Base-by-base conservation (phyloP, 805 yeast species). In the Ogataea salicorniae region DNA sequence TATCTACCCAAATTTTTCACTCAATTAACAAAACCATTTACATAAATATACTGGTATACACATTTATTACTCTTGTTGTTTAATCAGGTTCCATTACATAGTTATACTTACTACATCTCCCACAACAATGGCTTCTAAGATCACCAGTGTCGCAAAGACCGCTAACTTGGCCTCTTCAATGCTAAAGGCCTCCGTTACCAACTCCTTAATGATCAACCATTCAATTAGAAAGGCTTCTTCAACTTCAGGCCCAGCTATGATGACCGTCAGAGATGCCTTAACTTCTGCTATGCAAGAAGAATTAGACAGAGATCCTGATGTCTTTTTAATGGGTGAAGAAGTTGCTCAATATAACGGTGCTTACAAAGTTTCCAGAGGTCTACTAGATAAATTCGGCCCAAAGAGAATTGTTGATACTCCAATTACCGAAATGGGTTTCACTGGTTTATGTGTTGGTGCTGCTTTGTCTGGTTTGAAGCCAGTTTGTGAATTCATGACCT, bases 301-400 rank as follows among this genome's bases (percentile, higher is more conserved):
- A 74, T 78, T 94, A 76, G 98, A 92, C 75, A 80, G 92, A 59
- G 97, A 94, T 68, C 94, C 89, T 57, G 84, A 80, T 58, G 98
- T 94, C 40, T 94, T 89, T 77, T 71, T 94, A 60, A 87, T 94
- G 80, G 99, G 99, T 71, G 99, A 94, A 76, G 99, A 94, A 73
- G 99, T 94, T 56, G 99, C 96, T 40, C 98, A 92, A 71, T 94
- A 94, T 75, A 91, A 94, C 68, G 99, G 99, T 76, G 99, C 99
- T 51, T 94, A 94, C 77, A 94, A 94, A 76, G 85, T 94, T 55
- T 86, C 98, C 55, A 84, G 95, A 67, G 99, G 99, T 34, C 79
- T 94, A 55, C 78, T 94, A 63, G 99, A 94, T 72, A 81, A 95
- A 68, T 91, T 90, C 62, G 97, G 97, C 54, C 96, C 90, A 67